A percentile compares a stretch with the other conserved stretches of the same genome.
These are phyloP conservation scores for Cystobasidium sp. DNA, from an alignment of 1,284 basidiomycete genomes.

Conservation along the genomic window DNA sequence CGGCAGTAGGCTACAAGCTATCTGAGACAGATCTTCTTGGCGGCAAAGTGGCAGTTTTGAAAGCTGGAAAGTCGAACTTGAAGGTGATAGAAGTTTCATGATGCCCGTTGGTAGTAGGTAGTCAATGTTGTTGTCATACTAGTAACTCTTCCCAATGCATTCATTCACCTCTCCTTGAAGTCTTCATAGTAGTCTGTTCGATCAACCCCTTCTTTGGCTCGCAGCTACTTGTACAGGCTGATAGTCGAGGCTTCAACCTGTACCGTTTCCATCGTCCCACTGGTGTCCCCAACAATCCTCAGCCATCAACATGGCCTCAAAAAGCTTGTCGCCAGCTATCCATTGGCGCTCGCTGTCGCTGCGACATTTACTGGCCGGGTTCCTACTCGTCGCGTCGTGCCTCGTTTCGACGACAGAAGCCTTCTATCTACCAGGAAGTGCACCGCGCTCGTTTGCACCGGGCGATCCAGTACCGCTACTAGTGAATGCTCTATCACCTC, in stretches of 20 bases:
- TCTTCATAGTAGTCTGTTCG: no score
- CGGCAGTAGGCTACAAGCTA: slow-evolving; percentile 8
- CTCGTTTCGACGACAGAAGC: slow-evolving; percentile 15
- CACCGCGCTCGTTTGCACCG: slow-evolving; percentile 55
- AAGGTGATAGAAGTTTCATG: slow-evolving; percentile 27
- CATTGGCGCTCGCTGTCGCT: background rate
- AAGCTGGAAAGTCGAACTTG: slow-evolving; percentile 30
- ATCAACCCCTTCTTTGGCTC: no score
- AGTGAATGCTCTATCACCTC: slow-evolving; percentile 55
- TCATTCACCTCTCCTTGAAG: no score
- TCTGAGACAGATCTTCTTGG: slow-evolving; percentile 20
- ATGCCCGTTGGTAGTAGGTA: background rate
- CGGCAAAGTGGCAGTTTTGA: slow-evolving; percentile 26
- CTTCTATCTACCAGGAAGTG: slow-evolving; percentile 57
- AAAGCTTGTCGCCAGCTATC: no score
- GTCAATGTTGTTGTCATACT: slow-evolving; percentile 1
- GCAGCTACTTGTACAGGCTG: no score
- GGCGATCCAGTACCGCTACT: slow-evolving; percentile 57
- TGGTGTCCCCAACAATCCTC: background rate
- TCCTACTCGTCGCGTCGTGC: slow-evolving; percentile 26
- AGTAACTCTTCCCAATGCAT: background rate
- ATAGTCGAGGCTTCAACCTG: no score
- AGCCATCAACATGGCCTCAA: slow-evolving; percentile 1
- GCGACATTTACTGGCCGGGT: slow-evolving; percentile 4
- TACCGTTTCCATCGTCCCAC: background rate